Evolutionary conservation across 176 grass and related monocot genomes (phyloP), one percentile per base, ranked within the genome.

Genomic region (Aegilops sharonensis): DNA sequence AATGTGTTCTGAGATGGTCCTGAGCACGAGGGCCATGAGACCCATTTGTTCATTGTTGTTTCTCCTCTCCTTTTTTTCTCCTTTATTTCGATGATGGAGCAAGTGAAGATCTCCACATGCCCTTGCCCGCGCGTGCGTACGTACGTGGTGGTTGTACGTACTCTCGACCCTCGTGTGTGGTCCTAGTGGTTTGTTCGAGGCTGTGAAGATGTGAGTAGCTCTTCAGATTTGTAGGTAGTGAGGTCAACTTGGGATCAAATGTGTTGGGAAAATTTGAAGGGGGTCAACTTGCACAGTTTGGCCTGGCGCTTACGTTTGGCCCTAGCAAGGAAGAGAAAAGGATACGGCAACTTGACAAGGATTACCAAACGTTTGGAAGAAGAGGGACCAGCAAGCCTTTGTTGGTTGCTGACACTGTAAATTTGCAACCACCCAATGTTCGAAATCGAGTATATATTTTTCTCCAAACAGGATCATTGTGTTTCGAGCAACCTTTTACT

Each of bases 1-100:
- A 89, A 97, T 54, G 78, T 92, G 84, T 88, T 87, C 11, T 92
- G 60, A 82, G 8, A 31, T 1, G 27, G 17, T 40, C 52, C 9
- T 8, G 11, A 29, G 5, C 50, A 52, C 8, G 2, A 61, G 54
- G 52, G 61, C 18, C 20, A n/a, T 37, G 7, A 20, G 35, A 52
- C 31, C 14, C 37, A 76, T 65, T 45, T 86, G 52, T 78, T 60
- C 35, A 50, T 67, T 79, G 24, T 57, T 90, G 71, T 30, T 43
- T 5, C 71, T 68, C 54, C 34, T 72, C 81, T 86, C 14, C 27
- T 37, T 18, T 81, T 52, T 54, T 7, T 18, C 50, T 20, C 35
- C 35, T 18, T 2, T 57, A 2, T 57, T 66, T 1, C 20, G 21
- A 69, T 29, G 21, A 69, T 56, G 73, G 60, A 82, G 78, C 78